phyloP scores from a whole-genome alignment of 371 early-diverging fungal genomes.

The Zopfochytrium polystomum region DNA sequence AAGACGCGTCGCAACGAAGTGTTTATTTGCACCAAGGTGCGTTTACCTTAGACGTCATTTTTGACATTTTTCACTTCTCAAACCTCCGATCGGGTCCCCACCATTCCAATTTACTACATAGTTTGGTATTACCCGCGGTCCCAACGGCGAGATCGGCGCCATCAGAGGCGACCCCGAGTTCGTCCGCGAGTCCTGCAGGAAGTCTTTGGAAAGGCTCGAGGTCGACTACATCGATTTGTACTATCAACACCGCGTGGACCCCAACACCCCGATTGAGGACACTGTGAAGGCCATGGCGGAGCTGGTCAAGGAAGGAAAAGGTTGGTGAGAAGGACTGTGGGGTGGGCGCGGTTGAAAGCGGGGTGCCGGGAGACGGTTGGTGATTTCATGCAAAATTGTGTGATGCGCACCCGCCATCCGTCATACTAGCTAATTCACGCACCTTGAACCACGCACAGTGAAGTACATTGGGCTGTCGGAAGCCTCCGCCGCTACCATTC shows the following conservation, averaged over 20 bases:
- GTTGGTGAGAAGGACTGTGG: too few relatives aligned
- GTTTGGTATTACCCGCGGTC: slow-evolving; percentile 45
- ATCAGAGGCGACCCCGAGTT: slow-evolving; percentile 49
- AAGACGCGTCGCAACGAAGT: slow-evolving; percentile 34
- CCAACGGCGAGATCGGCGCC: slow-evolving; percentile 17
- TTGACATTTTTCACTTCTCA: not conserved
- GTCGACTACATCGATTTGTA: slow-evolving; percentile 55
- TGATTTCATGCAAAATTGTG: too few relatives aligned
- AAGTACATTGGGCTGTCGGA: slow-evolving; percentile 59
- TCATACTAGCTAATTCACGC: too few relatives aligned
- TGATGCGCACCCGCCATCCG: not conserved
- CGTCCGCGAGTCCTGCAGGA: slow-evolving; percentile 44
- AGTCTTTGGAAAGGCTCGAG: slow-evolving; percentile 44
- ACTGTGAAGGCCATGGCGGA: slow-evolving; percentile 58
- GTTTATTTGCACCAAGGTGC: slow-evolving; percentile 49
- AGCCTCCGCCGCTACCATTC: slow-evolving; percentile 47
- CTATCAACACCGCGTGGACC: slow-evolving; percentile 18
- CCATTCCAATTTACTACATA: not conserved
- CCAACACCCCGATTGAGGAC: slow-evolving; percentile 38
- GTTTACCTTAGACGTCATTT: not conserved
- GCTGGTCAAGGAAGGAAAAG: slow-evolving; percentile 57
- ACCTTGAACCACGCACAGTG: slow-evolving; percentile 10
- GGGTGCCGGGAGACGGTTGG: too few relatives aligned
- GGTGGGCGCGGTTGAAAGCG: too few relatives aligned
- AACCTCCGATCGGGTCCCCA: too few relatives aligned